A percentile compares a stretch with the other conserved stretches of the same genome.
phyloP scores from a whole-genome alignment of 305 asterid genomes.

The Salvia sclarea region DNA sequence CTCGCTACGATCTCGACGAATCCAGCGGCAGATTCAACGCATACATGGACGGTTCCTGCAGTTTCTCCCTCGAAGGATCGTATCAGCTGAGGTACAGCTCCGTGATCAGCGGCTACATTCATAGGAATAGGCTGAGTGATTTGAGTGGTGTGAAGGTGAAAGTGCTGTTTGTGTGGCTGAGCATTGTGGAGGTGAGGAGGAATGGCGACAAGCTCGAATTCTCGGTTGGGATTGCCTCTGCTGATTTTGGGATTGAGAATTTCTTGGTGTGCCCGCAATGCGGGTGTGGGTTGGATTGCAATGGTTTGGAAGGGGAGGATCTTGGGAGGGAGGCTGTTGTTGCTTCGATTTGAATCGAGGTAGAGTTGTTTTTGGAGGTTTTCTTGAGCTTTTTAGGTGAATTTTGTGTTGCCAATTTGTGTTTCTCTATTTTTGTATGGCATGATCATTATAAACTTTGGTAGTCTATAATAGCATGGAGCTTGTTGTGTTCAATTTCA shows the following conservation, averaged over 20 bases:
- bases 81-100: slow-evolving; percentile 50
- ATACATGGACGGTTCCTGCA: slow-evolving; percentile 50
- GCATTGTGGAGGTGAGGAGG: slow-evolving; percentile 54
- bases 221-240: slow-evolving; percentile 59
- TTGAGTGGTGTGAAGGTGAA: slow-evolving; percentile 51
- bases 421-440: not conserved
- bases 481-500: not conserved
- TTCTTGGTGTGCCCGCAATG: slow-evolving; percentile 54
- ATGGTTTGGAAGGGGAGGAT: slow-evolving; percentile 20
- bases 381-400: not conserved
- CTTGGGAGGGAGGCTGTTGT: slow-evolving; percentile 22
- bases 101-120: slow-evolving; percentile 48
- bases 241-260: slow-evolving; percentile 41
- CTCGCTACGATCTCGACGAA: slow-evolving; percentile 54
- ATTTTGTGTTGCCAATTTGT: not conserved
- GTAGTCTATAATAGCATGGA: not conserved
- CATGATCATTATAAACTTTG: too few species aligned
- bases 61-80: slow-evolving; percentile 56
- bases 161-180: slow-evolving; percentile 49
- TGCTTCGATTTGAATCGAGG: slow-evolving; percentile 39
- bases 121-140: slow-evolving; percentile 35
- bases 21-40: slow-evolving; percentile 64
- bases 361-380: not conserved
- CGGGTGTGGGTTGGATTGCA: slow-evolving; percentile 64
- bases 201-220: slow-evolving; percentile 48